Base-by-base conservation (phyloP, 495 filamentous ascomycete species). In the Hypoxylon fuscum region DNA sequence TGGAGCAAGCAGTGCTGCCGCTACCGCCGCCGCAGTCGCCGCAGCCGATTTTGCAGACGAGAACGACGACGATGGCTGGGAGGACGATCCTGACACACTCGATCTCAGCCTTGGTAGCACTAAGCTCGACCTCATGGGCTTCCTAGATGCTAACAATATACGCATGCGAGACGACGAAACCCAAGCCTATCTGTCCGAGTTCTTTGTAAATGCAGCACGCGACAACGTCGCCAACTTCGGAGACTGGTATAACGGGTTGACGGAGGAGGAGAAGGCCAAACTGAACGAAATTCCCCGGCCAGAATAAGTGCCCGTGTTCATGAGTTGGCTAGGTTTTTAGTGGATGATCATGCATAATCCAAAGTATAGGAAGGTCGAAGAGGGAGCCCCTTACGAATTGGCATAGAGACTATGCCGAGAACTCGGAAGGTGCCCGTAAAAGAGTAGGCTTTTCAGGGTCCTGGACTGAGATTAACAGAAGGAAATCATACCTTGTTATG, bases 131-230 rank as follows among this genome's bases (percentile, higher is more conserved):
- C 80, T 97, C 20, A 93, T 97, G 90, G 79, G 85, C 11, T 93
- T 83, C 62, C 82, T 84, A 31, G 88, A 89, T 45, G 81, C 84
- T 46, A 79, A 79, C 52, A 77, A 82, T 25, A 81, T 82, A 58
- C 86, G 90, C 32, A 83, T 88, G 66, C 81, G 86, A n/a, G 94
- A 98, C 68, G 93, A 97, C 69, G 92, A 96, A 72, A 98, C 93
- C 10, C 90, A 96, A 73, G 84, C 80, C 6, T 96, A 90, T 68
- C 79, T 98, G 29, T 76, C 81, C 1, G 85, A 90, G 7, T 98
- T 96, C 73, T 97, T 98, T 80, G 81, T 88, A 10, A 76, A 83
- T 35, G 84, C 88, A 8, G 86, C 85, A 2, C 71, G 73, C 17
- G 79, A 85, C 55, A 87, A 89, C 38, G 83, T 91, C 60, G 83